Evolutionary conservation across 768 basidiomycete genomes (phyloP).

Genomic region (Amanita brunnescens): DNA sequence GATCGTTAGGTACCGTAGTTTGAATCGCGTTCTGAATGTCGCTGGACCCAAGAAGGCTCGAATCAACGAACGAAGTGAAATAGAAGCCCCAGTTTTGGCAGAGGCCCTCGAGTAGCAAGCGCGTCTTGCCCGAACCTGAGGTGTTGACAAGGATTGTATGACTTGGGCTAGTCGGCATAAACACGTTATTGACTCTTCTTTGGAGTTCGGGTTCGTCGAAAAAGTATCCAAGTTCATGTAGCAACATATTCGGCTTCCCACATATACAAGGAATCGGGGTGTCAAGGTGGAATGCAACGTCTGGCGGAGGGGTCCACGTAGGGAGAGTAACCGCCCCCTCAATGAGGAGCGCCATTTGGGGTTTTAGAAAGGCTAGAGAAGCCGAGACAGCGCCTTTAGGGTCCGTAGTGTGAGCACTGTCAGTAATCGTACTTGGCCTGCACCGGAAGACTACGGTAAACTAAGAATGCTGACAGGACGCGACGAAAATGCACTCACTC

Average conservation of each 20-base stretch:
- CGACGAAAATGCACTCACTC: background rate
- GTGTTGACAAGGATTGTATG: constrained; percentile 41
- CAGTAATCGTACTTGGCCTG: background rate
- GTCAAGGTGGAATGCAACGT: constrained; percentile 21
- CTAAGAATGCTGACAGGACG: background rate
- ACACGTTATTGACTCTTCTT: constrained; percentile 30
- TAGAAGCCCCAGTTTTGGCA: constrained; percentile 40
- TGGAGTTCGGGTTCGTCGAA: constrained; percentile 20
- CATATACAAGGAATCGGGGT: constrained; percentile 26
- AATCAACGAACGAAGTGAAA: constrained; percentile 36
- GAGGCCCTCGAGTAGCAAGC: constrained; percentile 35
- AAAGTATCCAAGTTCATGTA: constrained; percentile 32
- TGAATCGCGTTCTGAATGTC: constrained; percentile 34
- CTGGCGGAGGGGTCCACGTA: constrained; percentile 21
- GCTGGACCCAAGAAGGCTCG: constrained; percentile 33
- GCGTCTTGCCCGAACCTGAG: constrained; percentile 38
- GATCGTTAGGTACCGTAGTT: constrained; percentile 26
- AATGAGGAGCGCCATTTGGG: constrained; percentile 15
- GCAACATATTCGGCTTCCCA: constrained; percentile 31
- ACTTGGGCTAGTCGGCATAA: constrained; percentile 27
- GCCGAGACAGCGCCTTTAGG: background rate
- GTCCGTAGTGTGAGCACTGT: background rate
- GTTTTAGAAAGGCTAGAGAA: background rate
- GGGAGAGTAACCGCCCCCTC: constrained; percentile 24
- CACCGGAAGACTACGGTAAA: background rate